Base-by-base conservation (phyloP, 352 stramenopile genomes). In the Lagenidium giganteum region DNA sequence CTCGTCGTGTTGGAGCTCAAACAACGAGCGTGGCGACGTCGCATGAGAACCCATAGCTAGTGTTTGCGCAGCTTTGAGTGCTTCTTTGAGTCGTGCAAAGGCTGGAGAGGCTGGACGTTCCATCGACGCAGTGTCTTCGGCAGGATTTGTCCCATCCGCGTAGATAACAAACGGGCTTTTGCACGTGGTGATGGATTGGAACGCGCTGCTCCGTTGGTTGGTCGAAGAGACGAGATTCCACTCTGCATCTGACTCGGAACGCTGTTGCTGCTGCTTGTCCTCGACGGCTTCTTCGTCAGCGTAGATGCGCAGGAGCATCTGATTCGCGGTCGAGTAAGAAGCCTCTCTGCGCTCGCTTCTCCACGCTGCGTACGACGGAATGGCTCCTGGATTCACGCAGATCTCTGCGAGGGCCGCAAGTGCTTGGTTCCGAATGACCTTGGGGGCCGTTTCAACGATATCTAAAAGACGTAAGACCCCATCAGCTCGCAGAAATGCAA, bases 281-380 rank as follows among this genome's bases (percentile, higher is more conserved):
- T 83, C 61, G 8, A 57, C 36, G 17, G 57, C 56, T 47, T 88
- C 78, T 57, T 88, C 78, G 5, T 73, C 39, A 0, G 75, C 64
- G 37, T 85, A 91, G 32, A 86, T 64, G n/a, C 69, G 60, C 40
- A 91, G 53, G 7, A 91, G 35, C n/a, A 87, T 39, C 36, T 88
- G 60, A 20, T 57, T 75, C 0, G 78, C 78, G 2, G 61, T 73
- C 3, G 51, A 54, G 33, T 88, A 78, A 36, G 70, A 70, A 2
- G 57, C 60, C 4, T 76, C 70, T 4, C 51, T 64, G 4, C 60
- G 45, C 16, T 76, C 65, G 36, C 71, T 77, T 5, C 72, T 52
- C 76, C 79, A 92, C 16, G 51, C 54, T 17, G 70, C 39, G 47
- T 75, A 92, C 11, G 70, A 87, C 20, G 72, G 75, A 13, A 87